A percentile compares a stretch with the other conserved stretches of the same genome.
Conservation (phyloP, 805 yeast genomes). For the Candida montana region DNA sequence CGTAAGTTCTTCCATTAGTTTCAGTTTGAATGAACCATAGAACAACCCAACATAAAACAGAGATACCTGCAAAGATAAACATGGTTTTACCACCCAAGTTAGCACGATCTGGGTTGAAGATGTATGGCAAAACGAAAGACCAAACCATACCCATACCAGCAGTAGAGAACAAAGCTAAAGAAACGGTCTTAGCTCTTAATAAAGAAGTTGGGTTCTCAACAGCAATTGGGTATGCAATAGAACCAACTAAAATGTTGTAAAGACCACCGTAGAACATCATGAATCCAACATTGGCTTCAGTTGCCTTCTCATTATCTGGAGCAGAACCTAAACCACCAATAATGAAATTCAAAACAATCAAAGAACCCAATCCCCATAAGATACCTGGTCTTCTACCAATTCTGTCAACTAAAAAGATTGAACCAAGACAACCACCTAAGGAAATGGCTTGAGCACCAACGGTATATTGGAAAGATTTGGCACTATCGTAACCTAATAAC, state of each 20-base stretch:
- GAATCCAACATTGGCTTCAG: conserved; percentile 22
- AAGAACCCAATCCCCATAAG: conserved; percentile 23
- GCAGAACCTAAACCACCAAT: conserved; percentile 22
- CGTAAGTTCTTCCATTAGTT: conserved; percentile 45
- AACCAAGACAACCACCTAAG: conserved; percentile 24
- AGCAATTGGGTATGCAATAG: conserved; percentile 31
- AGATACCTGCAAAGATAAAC: conserved; percentile 36
- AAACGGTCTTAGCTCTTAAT: conserved; percentile 35
- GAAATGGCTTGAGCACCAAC: conserved; percentile 29
- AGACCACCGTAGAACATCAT: conserved; percentile 25
- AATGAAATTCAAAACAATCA: conserved; percentile 20
- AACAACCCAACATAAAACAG: conserved; percentile 29
- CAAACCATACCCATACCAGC: conserved; percentile 28
- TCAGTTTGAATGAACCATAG: conserved; percentile 48
- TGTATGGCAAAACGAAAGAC: conserved; percentile 36
- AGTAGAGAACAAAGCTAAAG: conserved; percentile 24
- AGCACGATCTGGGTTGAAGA: conserved; percentile 38
- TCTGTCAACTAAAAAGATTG: conserved; percentile 25
- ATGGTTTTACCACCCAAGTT: conserved; percentile 40
- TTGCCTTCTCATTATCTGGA: conserved; percentile 7
- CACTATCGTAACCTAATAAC: conserved; percentile 39
- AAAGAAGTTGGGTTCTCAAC: conserved; percentile 34
- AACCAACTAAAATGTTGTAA: conserved; percentile 33
- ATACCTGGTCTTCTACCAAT: conserved; percentile 26
- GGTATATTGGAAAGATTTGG: conserved; percentile 34